Evolutionary conservation across 2,329 filamentous ascomycete genomes (phyloP).

Genomic region (Microdochium paspali): DNA sequence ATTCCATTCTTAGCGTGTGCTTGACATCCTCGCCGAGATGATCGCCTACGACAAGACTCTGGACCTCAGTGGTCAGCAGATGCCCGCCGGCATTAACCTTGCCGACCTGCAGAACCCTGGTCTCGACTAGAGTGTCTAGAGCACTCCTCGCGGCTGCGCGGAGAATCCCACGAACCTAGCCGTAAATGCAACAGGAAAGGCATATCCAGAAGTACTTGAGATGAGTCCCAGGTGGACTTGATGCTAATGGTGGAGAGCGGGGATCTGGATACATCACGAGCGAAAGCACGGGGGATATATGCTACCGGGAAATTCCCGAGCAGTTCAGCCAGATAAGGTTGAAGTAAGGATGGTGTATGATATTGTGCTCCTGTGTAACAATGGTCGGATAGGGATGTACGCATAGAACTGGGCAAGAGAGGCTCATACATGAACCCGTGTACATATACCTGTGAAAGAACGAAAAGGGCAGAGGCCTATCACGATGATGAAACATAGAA

Average conservation of each 20-base stretch:
- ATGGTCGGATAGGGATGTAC: constrained; percentile 9
- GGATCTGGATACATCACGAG: too few species aligned
- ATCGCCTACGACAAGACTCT: constrained; percentile 80
- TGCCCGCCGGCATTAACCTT: constrained; percentile 21
- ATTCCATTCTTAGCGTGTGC: constrained; percentile 55
- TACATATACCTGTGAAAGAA: background rate
- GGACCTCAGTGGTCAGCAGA: constrained; percentile 32
- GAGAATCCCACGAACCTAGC: too few species aligned
- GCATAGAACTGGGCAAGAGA: constrained; percentile 2
- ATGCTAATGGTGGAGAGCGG: too few species aligned
- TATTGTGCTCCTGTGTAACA: background rate
- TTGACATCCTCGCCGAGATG: constrained; percentile 96
- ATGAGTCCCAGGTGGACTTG: too few species aligned
- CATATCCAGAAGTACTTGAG: too few species aligned
- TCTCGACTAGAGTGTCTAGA: constrained; percentile 34
- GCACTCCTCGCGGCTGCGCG: background rate
- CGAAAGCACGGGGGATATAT: too few species aligned
- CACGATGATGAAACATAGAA: background rate
- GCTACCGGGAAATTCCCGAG: too few species aligned
- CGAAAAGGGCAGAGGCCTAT: background rate
- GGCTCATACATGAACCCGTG: background rate
- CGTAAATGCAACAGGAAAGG: too few species aligned
- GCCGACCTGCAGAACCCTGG: constrained; percentile 40
- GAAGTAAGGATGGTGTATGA: background rate
- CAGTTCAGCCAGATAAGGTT: too few species aligned